Percentiles rank a stretch among this genome's conserved stretches.
phyloP scores from a whole-genome alignment of 2,329 filamentous ascomycete species.

The Alternaria panax region DNA sequence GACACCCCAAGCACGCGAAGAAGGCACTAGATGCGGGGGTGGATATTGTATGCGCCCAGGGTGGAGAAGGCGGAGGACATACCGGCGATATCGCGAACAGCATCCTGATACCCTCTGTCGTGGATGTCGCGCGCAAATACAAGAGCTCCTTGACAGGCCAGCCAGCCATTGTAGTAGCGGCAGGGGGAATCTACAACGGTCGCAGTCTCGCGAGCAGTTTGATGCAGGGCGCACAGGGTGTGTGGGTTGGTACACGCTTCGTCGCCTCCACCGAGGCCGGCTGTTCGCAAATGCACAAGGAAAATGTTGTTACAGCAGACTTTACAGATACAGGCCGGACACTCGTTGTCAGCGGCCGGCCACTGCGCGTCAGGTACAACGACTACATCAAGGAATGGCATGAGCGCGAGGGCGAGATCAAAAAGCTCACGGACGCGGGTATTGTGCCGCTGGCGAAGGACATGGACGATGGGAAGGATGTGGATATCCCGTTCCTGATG shows the following conservation, averaged over 20 bases:
- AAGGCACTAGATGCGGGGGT: constrained; percentile 88
- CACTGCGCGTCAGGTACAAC: constrained; percentile 80
- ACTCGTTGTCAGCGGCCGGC: constrained; percentile 81
- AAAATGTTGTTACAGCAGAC: constrained; percentile 78
- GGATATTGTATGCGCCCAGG: constrained; percentile 91
- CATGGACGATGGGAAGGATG: constrained; percentile 79
- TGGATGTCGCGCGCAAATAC: constrained; percentile 80
- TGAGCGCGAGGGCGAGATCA: constrained; percentile 74
- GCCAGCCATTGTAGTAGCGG: constrained; percentile 82
- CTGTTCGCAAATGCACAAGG: constrained; percentile 82
- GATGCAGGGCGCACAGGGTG: constrained; percentile 86
- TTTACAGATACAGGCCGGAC: constrained; percentile 85
- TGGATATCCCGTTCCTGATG: constrained; percentile 91
- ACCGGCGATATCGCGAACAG: constrained; percentile 86
- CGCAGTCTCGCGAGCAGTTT: constrained; percentile 79
- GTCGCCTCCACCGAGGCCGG: constrained; percentile 83
- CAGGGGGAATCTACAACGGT: constrained; percentile 86
- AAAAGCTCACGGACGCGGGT: constrained; percentile 75
- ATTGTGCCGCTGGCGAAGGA: constrained; percentile 84
- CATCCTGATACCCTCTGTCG: constrained; percentile 86
- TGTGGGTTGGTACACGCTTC: constrained; percentile 95
- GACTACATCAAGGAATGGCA: constrained; percentile 88
- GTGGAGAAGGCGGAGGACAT: constrained; percentile 91
- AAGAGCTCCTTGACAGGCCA: constrained; percentile 73
- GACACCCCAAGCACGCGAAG: constrained; percentile 86